phyloP scores from a whole-genome alignment of 352 stramenopile species.

The Labyrinthula sp. region DNA sequence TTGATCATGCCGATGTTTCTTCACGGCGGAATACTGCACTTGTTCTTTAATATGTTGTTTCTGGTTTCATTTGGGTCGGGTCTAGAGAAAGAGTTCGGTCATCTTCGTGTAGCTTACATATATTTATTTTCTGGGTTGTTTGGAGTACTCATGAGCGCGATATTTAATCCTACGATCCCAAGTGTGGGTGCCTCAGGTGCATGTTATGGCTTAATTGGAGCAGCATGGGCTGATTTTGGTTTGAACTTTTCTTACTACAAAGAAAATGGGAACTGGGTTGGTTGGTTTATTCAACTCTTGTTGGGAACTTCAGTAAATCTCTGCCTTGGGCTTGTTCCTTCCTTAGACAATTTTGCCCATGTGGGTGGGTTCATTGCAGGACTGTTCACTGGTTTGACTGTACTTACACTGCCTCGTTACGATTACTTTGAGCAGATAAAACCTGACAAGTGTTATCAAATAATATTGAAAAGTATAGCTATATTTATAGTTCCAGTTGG shows the following conservation, averaged over 20 bases:
- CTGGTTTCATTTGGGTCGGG: conserved; percentile 42
- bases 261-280: conserved; percentile 30
- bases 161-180: conserved; percentile 44
- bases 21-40: conserved; percentile 46
- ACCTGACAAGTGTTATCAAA: conserved; percentile 13
- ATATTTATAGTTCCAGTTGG: conserved; percentile 7
- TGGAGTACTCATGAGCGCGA: conserved; percentile 41
- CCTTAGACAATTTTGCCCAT: conserved; percentile 53
- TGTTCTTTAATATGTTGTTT: conserved; percentile 42
- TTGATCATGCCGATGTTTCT: conserved; percentile 47
- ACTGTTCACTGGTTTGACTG: conserved; percentile 3
- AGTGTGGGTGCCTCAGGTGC: conserved; percentile 45
- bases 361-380: conserved; percentile 39
- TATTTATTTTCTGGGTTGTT: conserved; percentile 43
- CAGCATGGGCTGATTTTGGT: conserved; percentile 44
- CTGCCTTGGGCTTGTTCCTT: conserved; percentile 44
- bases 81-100: conserved; percentile 43
- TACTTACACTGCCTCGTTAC: conserved; percentile 19
- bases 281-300: conserved; percentile 35
- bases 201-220: conserved; percentile 50
- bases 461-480: conserved; percentile 3
- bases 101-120: conserved; percentile 31
- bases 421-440: conserved; percentile 3
- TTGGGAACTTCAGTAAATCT: conserved; percentile 45
- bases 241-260: conserved; percentile 41